Conservation (phyloP, 225 moss, liverwort and hornwort genomes). For the Marchantia polymorpha region DNA sequence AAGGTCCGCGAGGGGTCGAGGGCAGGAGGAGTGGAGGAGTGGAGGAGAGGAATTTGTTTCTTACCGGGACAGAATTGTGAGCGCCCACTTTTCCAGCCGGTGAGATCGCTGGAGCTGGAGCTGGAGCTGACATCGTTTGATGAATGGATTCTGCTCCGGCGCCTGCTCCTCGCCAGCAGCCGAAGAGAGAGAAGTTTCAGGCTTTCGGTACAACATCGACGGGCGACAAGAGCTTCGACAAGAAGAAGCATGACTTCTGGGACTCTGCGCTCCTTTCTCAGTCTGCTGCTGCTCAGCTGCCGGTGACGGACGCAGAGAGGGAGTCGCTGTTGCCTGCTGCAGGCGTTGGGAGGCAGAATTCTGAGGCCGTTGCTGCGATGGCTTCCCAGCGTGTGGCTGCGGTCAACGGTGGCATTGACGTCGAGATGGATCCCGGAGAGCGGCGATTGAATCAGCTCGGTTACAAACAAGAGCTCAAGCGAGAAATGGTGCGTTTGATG, state of each 20-base stretch:
- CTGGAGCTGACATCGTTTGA: no score
- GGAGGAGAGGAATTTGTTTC: not conserved
- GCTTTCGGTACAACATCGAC: not conserved
- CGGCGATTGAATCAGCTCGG: conserved; percentile 92
- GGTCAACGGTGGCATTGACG: not conserved
- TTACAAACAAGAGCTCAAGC: conserved; percentile 85
- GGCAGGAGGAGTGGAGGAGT: not conserved
- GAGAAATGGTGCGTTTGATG: conserved; percentile 70
- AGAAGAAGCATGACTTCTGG: conserved; percentile 1
- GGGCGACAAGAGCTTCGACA: not conserved
- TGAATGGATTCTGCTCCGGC: conserved; percentile 12
- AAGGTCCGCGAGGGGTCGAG: no score
- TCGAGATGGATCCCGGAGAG: conserved; percentile 76
- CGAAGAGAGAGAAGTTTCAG: not conserved
- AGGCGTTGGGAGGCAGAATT: not conserved
- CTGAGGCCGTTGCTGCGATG: not conserved
- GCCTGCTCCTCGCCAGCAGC: not conserved
- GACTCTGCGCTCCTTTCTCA: not conserved
- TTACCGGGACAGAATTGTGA: not conserved
- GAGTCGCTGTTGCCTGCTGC: conserved; percentile 3
- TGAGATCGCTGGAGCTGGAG: not conserved
- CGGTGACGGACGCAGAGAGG: not conserved
- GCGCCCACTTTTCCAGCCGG: not conserved
- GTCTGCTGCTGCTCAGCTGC: not conserved
- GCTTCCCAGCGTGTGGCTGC: not conserved